These are phyloP conservation scores for Colletotrichum lini DNA, from an alignment of 2,329 filamentous ascomycete genomes.

Conservation along the genomic window DNA sequence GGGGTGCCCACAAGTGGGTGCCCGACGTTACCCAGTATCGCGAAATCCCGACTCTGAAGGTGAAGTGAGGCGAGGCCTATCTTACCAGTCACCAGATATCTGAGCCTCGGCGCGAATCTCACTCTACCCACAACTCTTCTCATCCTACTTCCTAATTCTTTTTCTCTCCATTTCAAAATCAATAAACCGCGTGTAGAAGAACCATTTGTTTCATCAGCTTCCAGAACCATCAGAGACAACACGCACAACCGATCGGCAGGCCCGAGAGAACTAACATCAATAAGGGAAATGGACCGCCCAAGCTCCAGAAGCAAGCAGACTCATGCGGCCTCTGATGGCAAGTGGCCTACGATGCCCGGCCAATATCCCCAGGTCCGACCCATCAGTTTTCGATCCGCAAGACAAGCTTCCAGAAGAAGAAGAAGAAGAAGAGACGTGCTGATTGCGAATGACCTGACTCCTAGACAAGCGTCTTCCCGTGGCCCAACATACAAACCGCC, in stretches of 20 bases:
- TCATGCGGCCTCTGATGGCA: neutral
- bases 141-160: rapidly evolving
- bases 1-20: too few species aligned
- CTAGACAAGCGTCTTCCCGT: neutral
- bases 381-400: neutral
- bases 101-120: neutral
- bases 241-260: neutral
- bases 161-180: too few species aligned
- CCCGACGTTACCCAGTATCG: too few species aligned
- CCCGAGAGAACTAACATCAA: neutral
- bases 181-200: neutral
- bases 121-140: neutral
- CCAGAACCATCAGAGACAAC: too few species aligned
- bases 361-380: constrained; percentile 9
- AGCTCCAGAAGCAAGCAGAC: constrained; percentile 3
- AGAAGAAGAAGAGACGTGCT: neutral
- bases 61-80: neutral
- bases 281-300: neutral
- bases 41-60: neutral
- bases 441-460: neutral
- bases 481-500: neutral
- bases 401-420: neutral
- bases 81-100: neutral
- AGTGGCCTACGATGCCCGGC: constrained; percentile 15
- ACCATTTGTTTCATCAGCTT: too few species aligned